Conservation (phyloP, 148 eudicot genomes). For the Fallopia convolvulus region DNA sequence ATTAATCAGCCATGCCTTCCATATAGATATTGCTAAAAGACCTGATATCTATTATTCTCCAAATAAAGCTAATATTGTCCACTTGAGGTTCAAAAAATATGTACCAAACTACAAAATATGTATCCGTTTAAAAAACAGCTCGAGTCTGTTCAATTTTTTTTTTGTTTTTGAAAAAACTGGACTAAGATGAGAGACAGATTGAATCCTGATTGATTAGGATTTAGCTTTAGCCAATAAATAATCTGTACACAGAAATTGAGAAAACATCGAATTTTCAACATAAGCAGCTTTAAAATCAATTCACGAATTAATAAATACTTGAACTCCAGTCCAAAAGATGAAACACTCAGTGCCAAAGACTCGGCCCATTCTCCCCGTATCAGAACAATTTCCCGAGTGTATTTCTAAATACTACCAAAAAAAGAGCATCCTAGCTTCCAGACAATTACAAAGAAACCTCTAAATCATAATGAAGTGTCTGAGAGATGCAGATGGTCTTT, state of each 20-base stretch:
- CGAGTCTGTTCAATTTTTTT: background rate
- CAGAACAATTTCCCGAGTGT: background rate
- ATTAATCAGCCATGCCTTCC: background rate
- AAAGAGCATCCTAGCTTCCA: background rate
- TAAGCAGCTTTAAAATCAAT: background rate
- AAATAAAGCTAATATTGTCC: background rate
- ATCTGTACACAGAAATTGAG: background rate
- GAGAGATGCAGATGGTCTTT: background rate
- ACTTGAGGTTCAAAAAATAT: background rate
- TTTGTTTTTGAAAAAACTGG: background rate
- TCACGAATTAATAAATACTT: background rate
- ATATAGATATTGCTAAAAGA: background rate
- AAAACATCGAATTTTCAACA: background rate
- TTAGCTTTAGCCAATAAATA: background rate
- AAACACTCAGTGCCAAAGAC: background rate
- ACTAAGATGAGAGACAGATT: background rate
- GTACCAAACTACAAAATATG: background rate
- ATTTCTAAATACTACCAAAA: background rate
- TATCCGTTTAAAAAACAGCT: background rate
- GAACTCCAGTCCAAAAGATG: background rate
- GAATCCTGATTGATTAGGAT: background rate
- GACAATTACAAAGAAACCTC: background rate
- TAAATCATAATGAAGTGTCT: background rate
- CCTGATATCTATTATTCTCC: background rate
- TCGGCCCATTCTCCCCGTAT: background rate